These are phyloP conservation scores for Apiotrichum mycotoxinovorans DNA, from an alignment of 1,284 basidiomycete species.

Conservation along the genomic window DNA sequence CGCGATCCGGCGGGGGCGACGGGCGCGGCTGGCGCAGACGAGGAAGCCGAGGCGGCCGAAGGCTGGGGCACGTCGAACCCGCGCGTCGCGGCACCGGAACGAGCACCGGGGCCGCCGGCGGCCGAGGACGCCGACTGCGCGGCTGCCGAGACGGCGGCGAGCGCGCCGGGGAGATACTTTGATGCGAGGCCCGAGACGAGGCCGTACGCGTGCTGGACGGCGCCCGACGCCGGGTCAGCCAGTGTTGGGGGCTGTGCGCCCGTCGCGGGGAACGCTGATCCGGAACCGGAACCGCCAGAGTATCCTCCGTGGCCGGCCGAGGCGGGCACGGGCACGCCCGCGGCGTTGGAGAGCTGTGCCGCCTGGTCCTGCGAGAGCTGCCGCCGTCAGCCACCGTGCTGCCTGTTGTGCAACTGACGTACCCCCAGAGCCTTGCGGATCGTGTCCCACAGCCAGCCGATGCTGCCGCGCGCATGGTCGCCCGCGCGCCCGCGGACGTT, in stretches of 20 bases:
- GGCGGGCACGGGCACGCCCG: neutral
- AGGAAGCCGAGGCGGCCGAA: neutral
- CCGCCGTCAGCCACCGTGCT: no score
- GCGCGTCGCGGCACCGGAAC: constrained; percentile 5
- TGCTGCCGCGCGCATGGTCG: constrained; percentile 25
- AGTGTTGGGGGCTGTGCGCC: constrained; percentile 40
- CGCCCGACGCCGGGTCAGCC: constrained; percentile 45
- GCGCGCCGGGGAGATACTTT: constrained; percentile 43
- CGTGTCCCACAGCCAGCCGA: constrained; percentile 43
- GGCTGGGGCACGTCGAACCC: constrained; percentile 13
- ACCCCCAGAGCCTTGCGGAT: constrained; percentile 39
- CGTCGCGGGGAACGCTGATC: constrained; percentile 3
- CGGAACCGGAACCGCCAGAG: no score
- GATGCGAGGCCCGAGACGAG: constrained; percentile 17
- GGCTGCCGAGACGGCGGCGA: constrained; percentile 38
- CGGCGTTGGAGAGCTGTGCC: constrained; percentile 3
- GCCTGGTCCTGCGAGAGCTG: constrained; percentile 17
- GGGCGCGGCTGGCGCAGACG: neutral
- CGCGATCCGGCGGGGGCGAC: constrained; percentile 2
- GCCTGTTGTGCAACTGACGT: constrained; percentile 9
- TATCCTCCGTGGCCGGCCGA: neutral
- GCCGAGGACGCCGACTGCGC: constrained; percentile 8
- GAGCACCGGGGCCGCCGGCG: constrained; percentile 1
- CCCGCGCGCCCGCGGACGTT: constrained; percentile 34
- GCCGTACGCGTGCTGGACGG: constrained; percentile 39